Conservation (phyloP, 73 alveolate genomes). For the Tetrahymena thermophila region DNA sequence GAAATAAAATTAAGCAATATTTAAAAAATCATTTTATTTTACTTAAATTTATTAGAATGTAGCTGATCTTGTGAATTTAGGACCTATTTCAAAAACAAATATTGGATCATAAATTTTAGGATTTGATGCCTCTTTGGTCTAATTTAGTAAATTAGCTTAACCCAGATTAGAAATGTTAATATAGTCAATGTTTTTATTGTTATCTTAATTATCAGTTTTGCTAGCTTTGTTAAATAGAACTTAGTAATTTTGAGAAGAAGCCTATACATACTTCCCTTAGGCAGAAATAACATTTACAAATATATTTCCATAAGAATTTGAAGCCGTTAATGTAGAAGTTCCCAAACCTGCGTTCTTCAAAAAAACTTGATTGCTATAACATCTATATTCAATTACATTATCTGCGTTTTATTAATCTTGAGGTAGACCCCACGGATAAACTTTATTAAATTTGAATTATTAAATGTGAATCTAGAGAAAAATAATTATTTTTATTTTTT, state of each 20-base stretch:
- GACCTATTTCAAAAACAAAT: conserved; percentile 20
- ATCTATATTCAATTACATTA: background rate
- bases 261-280: background rate
- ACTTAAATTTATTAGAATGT: conserved; percentile 24
- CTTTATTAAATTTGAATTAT: background rate
- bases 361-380: background rate
- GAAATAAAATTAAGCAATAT: too few relatives aligned
- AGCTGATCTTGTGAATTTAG: conserved; percentile 32
- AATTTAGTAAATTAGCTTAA: conserved; percentile 17
- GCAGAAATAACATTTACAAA: conserved; percentile 7
- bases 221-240: background rate
- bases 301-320: conserved; percentile 21
- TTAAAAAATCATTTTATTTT: background rate
- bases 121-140: conserved; percentile 28
- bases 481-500: too few relatives aligned
- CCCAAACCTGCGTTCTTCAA: background rate
- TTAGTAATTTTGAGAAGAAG: background rate
- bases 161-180: conserved; percentile 1
- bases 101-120: conserved; percentile 39
- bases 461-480: background rate
- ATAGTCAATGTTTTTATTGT: conserved; percentile 9
- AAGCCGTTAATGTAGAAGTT: background rate
- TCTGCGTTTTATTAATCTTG: background rate
- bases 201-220: background rate
- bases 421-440: background rate